Evolutionary conservation across 139 green algal species (phyloP).

Genomic region (Tetraselmis chui): DNA sequence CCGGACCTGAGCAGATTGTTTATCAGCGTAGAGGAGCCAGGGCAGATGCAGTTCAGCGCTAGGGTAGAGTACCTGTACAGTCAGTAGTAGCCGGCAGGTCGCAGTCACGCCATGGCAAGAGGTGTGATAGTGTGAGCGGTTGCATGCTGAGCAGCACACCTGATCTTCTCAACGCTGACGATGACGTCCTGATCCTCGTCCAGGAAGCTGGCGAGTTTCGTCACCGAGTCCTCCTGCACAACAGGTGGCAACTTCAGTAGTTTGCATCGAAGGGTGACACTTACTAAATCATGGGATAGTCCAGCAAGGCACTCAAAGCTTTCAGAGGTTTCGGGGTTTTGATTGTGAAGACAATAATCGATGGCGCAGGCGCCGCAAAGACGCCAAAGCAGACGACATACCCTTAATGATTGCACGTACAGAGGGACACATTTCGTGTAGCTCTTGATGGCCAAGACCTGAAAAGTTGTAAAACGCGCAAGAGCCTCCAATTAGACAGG

Average conservation of each 20-base stretch:
- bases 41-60: slow-evolving; percentile 58
- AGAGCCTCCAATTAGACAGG: no score
- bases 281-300: no score
- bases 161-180: slow-evolving; percentile 55
- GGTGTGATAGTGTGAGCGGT: no score
- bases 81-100: not conserved
- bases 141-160: not conserved
- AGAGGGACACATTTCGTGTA: slow-evolving; percentile 73
- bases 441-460: slow-evolving; percentile 72
- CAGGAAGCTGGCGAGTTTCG: slow-evolving; percentile 61
- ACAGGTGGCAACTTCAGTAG: no score
- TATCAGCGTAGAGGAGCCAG: slow-evolving; percentile 67
- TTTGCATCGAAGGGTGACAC: no score
- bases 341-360: no score
- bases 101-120: no score
- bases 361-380: no score
- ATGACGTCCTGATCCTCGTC: slow-evolving; percentile 59
- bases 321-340: no score
- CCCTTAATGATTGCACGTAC: slow-evolving; percentile 54
- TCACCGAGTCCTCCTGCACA: slow-evolving; percentile 33
- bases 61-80: slow-evolving; percentile 20
- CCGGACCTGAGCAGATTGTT: slow-evolving; percentile 55
- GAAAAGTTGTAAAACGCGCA: no score
- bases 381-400: no score
- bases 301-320: no score